A percentile compares a stretch with the other conserved stretches of the same genome.
phyloP scores from a whole-genome alignment of 331 rosid species.

The Dryas integrifolia region DNA sequence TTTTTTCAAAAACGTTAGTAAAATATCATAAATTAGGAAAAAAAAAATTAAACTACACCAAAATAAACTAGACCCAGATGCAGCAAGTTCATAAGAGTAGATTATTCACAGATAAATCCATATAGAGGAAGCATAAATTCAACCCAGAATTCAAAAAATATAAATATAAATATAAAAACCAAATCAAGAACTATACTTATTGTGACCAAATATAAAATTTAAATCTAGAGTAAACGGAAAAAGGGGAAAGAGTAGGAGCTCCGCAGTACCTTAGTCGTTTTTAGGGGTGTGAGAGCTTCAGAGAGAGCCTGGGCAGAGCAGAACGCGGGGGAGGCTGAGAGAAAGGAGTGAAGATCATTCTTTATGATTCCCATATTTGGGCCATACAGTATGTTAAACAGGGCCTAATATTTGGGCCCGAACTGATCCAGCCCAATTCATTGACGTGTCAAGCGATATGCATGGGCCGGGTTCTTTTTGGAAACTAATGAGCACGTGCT shows the following conservation, averaged over 20 bases:
- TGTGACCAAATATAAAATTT: not conserved
- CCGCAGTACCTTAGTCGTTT: not conserved
- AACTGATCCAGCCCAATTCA: not conserved
- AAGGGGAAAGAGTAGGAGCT: not conserved
- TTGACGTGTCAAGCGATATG: not conserved
- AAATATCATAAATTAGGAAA: too few species aligned
- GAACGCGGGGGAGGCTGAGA: not conserved
- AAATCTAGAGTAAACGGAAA: not conserved
- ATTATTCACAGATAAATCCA: too few species aligned
- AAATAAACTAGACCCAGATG: too few species aligned
- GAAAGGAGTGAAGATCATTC: not conserved
- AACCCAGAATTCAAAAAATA: not conserved
- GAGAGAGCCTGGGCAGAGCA: not conserved
- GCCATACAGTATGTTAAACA: not conserved
- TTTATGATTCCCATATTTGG: not conserved
- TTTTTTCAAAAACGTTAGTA: too few species aligned
- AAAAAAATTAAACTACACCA: too few species aligned
- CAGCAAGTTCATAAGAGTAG: too few species aligned
- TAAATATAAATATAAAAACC: too few species aligned
- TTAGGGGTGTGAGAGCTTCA: not conserved
- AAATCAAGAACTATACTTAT: not conserved
- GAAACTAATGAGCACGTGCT: not conserved
- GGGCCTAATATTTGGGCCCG: not conserved
- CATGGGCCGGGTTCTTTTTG: too few species aligned
- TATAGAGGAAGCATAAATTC: not conserved